A percentile compares a stretch with the other conserved stretches of the same genome.
Conservation (phyloP, 1,139 yeast species). For the Sugiyamaella castrensis region DNA sequence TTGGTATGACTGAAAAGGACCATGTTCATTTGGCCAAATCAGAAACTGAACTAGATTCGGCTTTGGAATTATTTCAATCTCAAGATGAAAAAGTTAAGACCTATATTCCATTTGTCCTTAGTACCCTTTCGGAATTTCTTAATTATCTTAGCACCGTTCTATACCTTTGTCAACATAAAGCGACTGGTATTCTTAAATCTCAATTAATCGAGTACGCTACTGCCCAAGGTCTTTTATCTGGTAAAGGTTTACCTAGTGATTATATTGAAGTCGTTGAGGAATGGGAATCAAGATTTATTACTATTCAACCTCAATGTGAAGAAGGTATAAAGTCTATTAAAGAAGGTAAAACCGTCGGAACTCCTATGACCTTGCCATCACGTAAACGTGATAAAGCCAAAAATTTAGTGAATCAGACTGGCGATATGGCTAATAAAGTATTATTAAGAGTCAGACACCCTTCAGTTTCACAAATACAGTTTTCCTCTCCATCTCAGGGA, state of each 20-base stretch:
- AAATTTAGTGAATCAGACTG: slow-evolving; percentile 20
- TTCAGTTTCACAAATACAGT: slow-evolving; percentile 20
- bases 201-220: slow-evolving; percentile 30
- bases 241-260: slow-evolving; percentile 14
- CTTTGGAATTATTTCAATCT: slow-evolving; percentile 36
- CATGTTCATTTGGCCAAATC: slow-evolving; percentile 28
- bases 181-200: slow-evolving; percentile 27
- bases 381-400: slow-evolving; percentile 25
- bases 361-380: slow-evolving; percentile 30
- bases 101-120: slow-evolving; percentile 48
- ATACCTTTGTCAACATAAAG: slow-evolving; percentile 31
- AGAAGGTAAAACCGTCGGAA: slow-evolving; percentile 32
- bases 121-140: slow-evolving; percentile 52
- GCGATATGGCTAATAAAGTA: slow-evolving; percentile 22
- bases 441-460: slow-evolving; percentile 25
- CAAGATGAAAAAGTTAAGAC: slow-evolving; percentile 45
- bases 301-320: slow-evolving; percentile 32
- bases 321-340: slow-evolving; percentile 31
- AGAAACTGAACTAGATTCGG: slow-evolving; percentile 34
- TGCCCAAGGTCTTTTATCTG: slow-evolving; percentile 28
- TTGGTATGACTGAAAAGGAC: slow-evolving; percentile 34
- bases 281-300: slow-evolving; percentile 33
- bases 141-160: slow-evolving; percentile 38
- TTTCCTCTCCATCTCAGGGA: slow-evolving; percentile 30
- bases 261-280: slow-evolving; percentile 27